A percentile compares a stretch with the other conserved stretches of the same genome.
Evolutionary conservation across 805 yeast genomes (phyloP).

Genomic region (Candida maltosa): DNA sequence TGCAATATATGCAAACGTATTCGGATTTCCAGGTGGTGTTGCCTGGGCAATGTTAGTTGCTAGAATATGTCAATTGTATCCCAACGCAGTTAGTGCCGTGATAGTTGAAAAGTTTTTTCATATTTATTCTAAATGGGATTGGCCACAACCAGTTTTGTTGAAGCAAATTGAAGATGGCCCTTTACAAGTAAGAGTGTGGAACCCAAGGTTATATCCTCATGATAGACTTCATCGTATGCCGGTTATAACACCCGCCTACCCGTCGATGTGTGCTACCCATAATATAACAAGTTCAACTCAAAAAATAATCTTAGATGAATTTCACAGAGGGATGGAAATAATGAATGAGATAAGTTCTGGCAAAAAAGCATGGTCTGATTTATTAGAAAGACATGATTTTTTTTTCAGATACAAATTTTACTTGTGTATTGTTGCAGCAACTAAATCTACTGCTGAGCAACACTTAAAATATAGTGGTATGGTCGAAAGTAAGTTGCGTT

Average conservation of each 20-base stretch:
- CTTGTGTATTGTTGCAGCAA: conserved; percentile 73
- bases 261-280: conserved; percentile 98
- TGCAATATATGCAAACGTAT: conserved; percentile 91
- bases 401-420: conserved; percentile 84
- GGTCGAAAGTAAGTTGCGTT: conserved; percentile 82
- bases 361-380: conserved; percentile 65
- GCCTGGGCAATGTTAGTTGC: conserved; percentile 99
- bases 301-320: conserved; percentile 70
- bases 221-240: conserved; percentile 95
- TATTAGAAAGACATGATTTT: conserved; percentile 77
- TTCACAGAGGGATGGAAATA: conserved; percentile 69
- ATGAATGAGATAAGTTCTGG: conserved; percentile 66
- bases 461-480: conserved; percentile 90
- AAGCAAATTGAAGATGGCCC: conserved; percentile 97
- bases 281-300: conserved; percentile 88
- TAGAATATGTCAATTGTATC: conserved; percentile 91
- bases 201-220: conserved; percentile 85
- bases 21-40: conserved; percentile 98
- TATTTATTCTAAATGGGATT: conserved; percentile 83
- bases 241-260: conserved; percentile 95
- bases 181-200: conserved; percentile 93
- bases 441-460: conserved; percentile 71
- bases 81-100: conserved; percentile 91
- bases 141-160: conserved; percentile 97
- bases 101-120: conserved; percentile 86